Percentiles rank a stretch among this genome's conserved stretches.
These are phyloP conservation scores for Crepidotus variabilis DNA, from an alignment of 768 basidiomycete species.

Conservation along the genomic window DNA sequence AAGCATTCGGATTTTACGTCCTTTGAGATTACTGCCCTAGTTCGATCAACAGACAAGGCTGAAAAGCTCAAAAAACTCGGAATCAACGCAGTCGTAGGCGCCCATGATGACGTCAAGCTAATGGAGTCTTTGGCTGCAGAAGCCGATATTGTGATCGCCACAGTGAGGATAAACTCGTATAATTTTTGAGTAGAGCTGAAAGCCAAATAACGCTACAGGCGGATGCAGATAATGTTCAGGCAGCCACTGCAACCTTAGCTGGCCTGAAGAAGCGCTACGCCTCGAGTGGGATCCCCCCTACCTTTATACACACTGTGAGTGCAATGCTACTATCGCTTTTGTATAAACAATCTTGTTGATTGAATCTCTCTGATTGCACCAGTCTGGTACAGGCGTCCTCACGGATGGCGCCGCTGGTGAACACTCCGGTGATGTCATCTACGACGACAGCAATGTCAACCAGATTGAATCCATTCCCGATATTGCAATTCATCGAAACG, in stretches of 20 bases:
- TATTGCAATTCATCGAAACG: slow-evolving; percentile 43
- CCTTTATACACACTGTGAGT: slow-evolving; percentile 22
- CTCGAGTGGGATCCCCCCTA: slow-evolving; percentile 36
- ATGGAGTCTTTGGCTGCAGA: slow-evolving; percentile 40
- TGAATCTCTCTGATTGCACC: too few relatives aligned
- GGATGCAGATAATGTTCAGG: slow-evolving; percentile 40
- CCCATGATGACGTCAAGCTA: slow-evolving; percentile 37
- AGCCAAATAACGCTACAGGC: slow-evolving; percentile 16
- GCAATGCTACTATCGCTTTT: neutral
- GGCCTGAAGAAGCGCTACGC: slow-evolving; percentile 48
- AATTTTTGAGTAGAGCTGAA: neutral
- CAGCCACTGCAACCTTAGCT: slow-evolving; percentile 41
- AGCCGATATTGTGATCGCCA: slow-evolving; percentile 41
- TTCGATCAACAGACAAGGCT: slow-evolving; percentile 45
- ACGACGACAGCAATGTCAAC: slow-evolving; percentile 43
- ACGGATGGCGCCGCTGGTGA: slow-evolving; percentile 40
- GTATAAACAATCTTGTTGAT: too few relatives aligned
- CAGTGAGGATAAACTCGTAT: slow-evolving; percentile 19
- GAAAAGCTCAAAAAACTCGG: slow-evolving; percentile 32
- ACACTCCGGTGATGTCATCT: slow-evolving; percentile 29
- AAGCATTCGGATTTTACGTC: slow-evolving; percentile 27
- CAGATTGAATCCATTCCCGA: slow-evolving; percentile 40
- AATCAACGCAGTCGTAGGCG: slow-evolving; percentile 38
- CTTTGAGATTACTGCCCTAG: slow-evolving; percentile 40
- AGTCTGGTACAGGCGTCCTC: slow-evolving; percentile 29